These are phyloP conservation scores for Spinacia oleracea DNA, from an alignment of 179 eudicot species.

Conservation along the genomic window DNA sequence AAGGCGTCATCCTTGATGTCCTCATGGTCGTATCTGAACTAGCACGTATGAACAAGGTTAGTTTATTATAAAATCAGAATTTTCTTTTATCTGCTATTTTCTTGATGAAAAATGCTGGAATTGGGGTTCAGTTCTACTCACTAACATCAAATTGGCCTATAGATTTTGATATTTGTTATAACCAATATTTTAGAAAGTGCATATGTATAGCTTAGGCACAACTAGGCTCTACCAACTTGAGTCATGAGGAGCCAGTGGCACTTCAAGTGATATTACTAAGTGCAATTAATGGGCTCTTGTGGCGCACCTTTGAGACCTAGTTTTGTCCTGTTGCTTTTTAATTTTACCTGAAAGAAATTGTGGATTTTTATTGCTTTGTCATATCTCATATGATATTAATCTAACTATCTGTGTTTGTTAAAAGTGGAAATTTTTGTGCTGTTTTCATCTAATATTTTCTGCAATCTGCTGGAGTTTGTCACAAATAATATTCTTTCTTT, in stretches of 20 bases:
- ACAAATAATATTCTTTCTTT: not conserved
- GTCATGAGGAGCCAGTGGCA: not conserved
- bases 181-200: not conserved
- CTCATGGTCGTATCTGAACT: slow-evolving; percentile 91
- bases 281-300: not conserved
- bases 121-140: not conserved
- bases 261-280: not conserved
- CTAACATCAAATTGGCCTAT: not conserved
- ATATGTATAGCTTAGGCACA: not conserved
- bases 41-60: slow-evolving; percentile 98
- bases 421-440: not conserved
- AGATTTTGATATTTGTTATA: not conserved
- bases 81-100: not conserved
- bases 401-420: not conserved
- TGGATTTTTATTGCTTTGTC: not conserved
- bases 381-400: not conserved
- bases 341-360: not conserved
- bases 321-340: not conserved
- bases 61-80: not conserved
- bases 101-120: not conserved
- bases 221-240: not conserved
- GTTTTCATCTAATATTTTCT: not conserved
- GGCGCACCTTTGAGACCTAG: not conserved
- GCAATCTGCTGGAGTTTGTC: not conserved
- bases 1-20: slow-evolving; percentile 76